Base-by-base conservation (phyloP, 2,329 filamentous ascomycete genomes). In the Fulvia fulva region DNA sequence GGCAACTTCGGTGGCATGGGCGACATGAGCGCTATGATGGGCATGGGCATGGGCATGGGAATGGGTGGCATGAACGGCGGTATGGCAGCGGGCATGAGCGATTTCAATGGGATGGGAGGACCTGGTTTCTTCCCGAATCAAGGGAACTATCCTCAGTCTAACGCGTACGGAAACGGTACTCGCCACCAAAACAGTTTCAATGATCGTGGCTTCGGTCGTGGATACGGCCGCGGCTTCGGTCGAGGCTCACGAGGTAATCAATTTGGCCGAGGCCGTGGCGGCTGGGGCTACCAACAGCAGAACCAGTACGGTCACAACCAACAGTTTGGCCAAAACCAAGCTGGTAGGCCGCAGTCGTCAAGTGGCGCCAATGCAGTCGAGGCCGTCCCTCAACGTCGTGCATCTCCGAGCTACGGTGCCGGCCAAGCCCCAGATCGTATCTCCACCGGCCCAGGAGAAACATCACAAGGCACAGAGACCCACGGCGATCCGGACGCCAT, bases 1-100 rank as follows among this genome's bases (percentile, higher is more conserved):
- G 89, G 88, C 76, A 89, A 90, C 87, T 87, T 83, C 62, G 72
- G 70, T 76, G 78, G 77, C 56, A 85, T 79, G 84, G 86, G n/a
- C n/a, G n/a, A 86, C 85, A 84, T 78, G 84, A 84, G 76, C 30
- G 56, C 52, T 45, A 81, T 81, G 83, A 87, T 87, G 86, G 88
- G 84, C 80, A 66, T 66, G 83, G 47, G 47, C 47, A 50, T 50
- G 47, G 26, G 26, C 23, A 32, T 25, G 22, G 85, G 87, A 85
- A 78, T 78, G 72, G 73, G 71, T 30, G 30, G 26, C 55, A 82
- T 83, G 41, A 59, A 60, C 56, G 59, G 58, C 52, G 81, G 81
- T 56, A 80, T 81, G 83, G 87, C 87, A 87, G 88, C 83, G 80
- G 88, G 70, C 74, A 86, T 63, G 63, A 51, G 57, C 41, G 58